Evolutionary conservation across 2,329 filamentous ascomycete species (phyloP), one percentile per base, ranked within the genome.

Genomic region (Penicillium psychrosexuale): DNA sequence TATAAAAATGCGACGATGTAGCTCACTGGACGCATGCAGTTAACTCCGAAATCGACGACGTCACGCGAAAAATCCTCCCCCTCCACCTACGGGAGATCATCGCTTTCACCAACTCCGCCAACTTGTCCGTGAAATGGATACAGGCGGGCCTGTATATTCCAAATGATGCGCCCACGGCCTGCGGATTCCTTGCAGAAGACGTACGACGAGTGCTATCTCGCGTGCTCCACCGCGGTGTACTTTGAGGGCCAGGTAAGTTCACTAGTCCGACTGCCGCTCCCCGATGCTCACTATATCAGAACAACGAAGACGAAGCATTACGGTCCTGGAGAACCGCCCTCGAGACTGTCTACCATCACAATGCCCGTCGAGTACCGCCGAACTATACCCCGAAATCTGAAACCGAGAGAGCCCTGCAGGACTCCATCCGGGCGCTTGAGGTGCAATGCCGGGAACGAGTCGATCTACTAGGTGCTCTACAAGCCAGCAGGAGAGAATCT

Each of bases 141-240:
- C 55, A 62, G 62, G 62, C 55, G 60, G 61, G 62, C 57, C 52
- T 64, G 45, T 44, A 47, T 47, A 59, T 58, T 60, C 37, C 56
- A 47, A 69, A 81, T 80, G 77, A 82, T 78, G 73, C 76, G 76
- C 70, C 73, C 73, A 72, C 85, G 85, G 69, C 79, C 80, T 59
- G 81, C 86, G 69, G 85, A 88, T 74, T 85, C 86, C 59, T 85
- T 97, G 73, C 93, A 97, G 78, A 97, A 96, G 82, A 96, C 91
- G 53, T 97, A 97, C 77, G 93, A 97, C 78, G 91, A 97, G 74
- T 92, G 89, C 74, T 97, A 96, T 76, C 78, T 97, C 66, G 91
- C 88, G 70, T 97, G 92, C 76, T 97, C 92, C 13, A 97, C 92
- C 1, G 93, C 93, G 37, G 90, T 96, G 50, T 97, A 96, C 77